Conservation (phyloP, 306 rosid species). For the Vigna trinervia region DNA sequence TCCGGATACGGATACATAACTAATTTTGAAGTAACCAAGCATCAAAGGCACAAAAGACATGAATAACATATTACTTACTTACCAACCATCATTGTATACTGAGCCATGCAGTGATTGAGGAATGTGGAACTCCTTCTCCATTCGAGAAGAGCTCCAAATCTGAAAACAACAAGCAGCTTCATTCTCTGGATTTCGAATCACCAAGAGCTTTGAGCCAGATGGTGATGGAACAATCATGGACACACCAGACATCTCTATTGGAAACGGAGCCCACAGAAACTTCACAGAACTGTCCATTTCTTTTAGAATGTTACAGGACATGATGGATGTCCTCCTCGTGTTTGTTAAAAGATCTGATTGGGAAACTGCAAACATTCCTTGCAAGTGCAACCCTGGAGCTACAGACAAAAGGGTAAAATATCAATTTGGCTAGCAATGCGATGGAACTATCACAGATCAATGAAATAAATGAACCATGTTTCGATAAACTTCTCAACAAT, state of each 20-base stretch:
- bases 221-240: slow-evolving; percentile 79
- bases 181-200: slow-evolving; percentile 64
- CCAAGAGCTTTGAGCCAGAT: slow-evolving; percentile 72
- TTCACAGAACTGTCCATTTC: slow-evolving; percentile 51
- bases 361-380: slow-evolving; percentile 67
- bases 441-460: neutral
- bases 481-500: neutral
- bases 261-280: slow-evolving; percentile 83
- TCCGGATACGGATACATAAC: neutral
- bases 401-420: slow-evolving; percentile 17
- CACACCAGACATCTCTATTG: slow-evolving; percentile 69
- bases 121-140: slow-evolving; percentile 77
- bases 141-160: slow-evolving; percentile 72
- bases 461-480: neutral
- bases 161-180: slow-evolving; percentile 64
- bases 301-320: slow-evolving; percentile 59
- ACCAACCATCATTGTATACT: slow-evolving; percentile 83
- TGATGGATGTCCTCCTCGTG: slow-evolving; percentile 61
- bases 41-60: neutral
- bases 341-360: slow-evolving; percentile 73
- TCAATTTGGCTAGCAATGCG: slow-evolving; percentile 13
- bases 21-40: neutral
- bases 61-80: neutral
- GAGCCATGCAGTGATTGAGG: slow-evolving; percentile 81
- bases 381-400: slow-evolving; percentile 52